phyloP scores from a whole-genome alignment of 1,284 basidiomycete genomes.

The Cystobasidium slooffiae region DNA sequence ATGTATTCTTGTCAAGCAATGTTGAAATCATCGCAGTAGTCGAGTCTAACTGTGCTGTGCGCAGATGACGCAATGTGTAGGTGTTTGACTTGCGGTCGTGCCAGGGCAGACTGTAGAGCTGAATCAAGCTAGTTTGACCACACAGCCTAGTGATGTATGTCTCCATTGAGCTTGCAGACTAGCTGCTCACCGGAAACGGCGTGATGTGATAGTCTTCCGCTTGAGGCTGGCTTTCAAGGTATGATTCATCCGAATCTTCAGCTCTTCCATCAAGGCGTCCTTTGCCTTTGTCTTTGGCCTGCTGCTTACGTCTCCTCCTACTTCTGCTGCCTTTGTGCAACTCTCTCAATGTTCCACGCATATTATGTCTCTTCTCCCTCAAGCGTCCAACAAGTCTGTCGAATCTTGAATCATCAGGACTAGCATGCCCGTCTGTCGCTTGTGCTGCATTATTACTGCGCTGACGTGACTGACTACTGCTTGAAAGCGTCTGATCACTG shows the following conservation, averaged over 20 bases:
- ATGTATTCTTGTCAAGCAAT: too few species aligned
- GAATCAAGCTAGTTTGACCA: too few species aligned
- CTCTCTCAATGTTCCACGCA: conserved; percentile 34
- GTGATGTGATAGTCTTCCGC: conserved; percentile 42
- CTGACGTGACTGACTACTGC: not conserved
- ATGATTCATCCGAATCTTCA: conserved; percentile 16
- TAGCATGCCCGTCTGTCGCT: not conserved
- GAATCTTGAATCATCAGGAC: conserved; percentile 22
- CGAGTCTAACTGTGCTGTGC: too few species aligned
- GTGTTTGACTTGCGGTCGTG: too few species aligned
- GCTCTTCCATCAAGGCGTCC: conserved; percentile 2
- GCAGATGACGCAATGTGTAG: not conserved
- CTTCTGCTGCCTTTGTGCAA: conserved; percentile 25
- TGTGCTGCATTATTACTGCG: not conserved
- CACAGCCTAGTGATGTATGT: too few species aligned
- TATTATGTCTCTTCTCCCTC: conserved; percentile 23
- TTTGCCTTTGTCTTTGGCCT: conserved; percentile 24
- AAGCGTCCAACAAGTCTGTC: conserved; percentile 19
- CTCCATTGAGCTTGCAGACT: not conserved
- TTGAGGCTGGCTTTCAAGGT: conserved; percentile 23
- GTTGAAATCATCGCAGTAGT: too few species aligned
- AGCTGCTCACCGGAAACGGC: conserved; percentile 2
- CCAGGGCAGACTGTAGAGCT: too few species aligned
- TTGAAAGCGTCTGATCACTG: conserved; percentile 1
- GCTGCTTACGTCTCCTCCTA: conserved; percentile 1